phyloP scores from a whole-genome alignment of 2,329 filamentous ascomycete species.

The Pestalotiopsis fici region DNA sequence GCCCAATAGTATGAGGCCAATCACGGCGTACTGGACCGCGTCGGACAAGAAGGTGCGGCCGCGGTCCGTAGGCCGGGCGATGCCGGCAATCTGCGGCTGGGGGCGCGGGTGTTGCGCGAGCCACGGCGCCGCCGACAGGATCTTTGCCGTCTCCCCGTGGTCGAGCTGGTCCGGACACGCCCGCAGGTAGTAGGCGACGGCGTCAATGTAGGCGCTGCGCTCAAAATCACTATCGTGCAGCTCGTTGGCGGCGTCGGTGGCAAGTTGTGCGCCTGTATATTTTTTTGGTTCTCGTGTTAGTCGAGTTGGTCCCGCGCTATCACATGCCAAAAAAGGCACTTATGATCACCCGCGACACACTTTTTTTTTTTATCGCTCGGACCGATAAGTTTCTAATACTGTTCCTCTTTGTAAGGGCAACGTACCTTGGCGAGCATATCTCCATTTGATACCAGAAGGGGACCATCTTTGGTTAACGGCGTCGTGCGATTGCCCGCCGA shows the following conservation, averaged over 20 bases:
- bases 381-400: not conserved
- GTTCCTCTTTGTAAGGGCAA: no score
- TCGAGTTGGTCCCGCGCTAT: not conserved
- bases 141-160: conserved; percentile 10
- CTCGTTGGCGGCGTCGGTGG: conserved; percentile 9
- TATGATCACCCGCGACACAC: not conserved
- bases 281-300: not conserved
- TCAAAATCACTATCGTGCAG: conserved; percentile 11
- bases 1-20: conserved; percentile 59
- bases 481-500: conserved; percentile 5
- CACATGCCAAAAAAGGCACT: conserved; percentile 1
- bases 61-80: conserved; percentile 15
- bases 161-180: conserved; percentile 11
- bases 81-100: not conserved
- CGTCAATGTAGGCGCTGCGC: conserved; percentile 14
- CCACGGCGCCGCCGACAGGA: conserved; percentile 11
- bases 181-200: conserved; percentile 13
- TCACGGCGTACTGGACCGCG: conserved; percentile 54
- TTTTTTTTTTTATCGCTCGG: not conserved
- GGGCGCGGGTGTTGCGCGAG: conserved; percentile 8
- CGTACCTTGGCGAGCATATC: conserved; percentile 15
- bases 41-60: conserved; percentile 58
- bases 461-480: conserved; percentile 8
- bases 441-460: conserved; percentile 14
- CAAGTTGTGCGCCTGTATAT: conserved; percentile 11